Evolutionary conservation across 2,329 filamentous ascomycete species (phyloP), one percentile per base, ranked within the genome.

Genomic region (Colletotrichum tropicicola): DNA sequence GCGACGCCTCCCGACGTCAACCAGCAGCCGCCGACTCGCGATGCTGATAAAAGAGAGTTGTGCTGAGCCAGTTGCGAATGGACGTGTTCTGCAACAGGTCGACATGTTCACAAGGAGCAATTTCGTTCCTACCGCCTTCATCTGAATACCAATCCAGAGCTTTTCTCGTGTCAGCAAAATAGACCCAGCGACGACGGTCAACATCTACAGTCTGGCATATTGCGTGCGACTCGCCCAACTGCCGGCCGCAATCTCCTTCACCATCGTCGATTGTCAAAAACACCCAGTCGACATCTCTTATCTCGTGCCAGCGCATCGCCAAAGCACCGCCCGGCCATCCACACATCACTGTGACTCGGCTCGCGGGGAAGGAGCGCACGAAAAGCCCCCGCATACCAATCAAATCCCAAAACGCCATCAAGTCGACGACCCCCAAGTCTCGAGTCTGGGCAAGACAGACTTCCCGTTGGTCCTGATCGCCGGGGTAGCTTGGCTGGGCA

Each of bases 381-480:
- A 59, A 54, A 23, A 12, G 17, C 19, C 57, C 47, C 47, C 35
- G 37, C 51, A 41, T 41, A 19, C 45, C 30, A 51, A 44, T 49
- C 25, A 44, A 23, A 52, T 49, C 49, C 57, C 41, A 53, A n/a
- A 32, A 27, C 9, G 27, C 39, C 30, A 8, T 23, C 15, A 28
- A 5, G 19, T n/a, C 13, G 15, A n/a, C 28, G 19, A 25, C 15
- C 39, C 49, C 23, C 35, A n/a, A n/a, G n/a, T n/a, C n/a, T n/a
- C n/a, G n/a, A n/a, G 53, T 17, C 44, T 37, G 21, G 28, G 17
- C 37, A 17, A 19, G 17, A 51, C 44, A 62, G 35, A 45, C 53
- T 62, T 62, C 45, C 59, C 51, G 43, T 41, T 61, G 51, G 49
- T 61, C 59, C 59, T 62, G 59, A 57, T 62, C 43, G 59, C 19